phyloP scores from a whole-genome alignment of 2,329 filamentous ascomycete species.

The Penicillium digitatum region DNA sequence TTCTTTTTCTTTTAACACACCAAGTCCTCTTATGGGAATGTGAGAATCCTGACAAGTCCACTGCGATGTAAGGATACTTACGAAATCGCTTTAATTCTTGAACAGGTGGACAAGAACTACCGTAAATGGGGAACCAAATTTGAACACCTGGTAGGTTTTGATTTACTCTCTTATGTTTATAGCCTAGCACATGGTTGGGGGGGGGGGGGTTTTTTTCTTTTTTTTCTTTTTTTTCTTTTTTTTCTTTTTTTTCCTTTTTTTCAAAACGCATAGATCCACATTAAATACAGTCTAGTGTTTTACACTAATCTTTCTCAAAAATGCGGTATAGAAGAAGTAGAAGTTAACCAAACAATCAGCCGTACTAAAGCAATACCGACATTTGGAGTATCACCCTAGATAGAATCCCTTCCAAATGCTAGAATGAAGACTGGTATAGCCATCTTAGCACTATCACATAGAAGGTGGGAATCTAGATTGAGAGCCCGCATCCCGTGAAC shows the following conservation, averaged over 20 bases:
- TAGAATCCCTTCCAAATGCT: neutral
- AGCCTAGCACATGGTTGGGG: no score
- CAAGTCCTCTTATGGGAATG: neutral
- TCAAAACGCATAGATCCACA: neutral
- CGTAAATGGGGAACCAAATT: neutral
- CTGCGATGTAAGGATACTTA: neutral
- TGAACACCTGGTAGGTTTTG: neutral
- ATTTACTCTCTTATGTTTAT: neutral
- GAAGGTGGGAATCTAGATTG: neutral
- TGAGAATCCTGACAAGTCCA: neutral
- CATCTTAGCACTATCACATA: neutral
- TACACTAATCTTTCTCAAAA: neutral
- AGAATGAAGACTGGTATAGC: neutral
- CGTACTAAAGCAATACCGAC: neutral
- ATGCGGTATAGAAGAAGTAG: neutral
- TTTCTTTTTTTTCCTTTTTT: no score
- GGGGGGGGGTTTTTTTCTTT: no score
- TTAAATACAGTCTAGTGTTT: neutral
- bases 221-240: no score
- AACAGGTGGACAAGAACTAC: neutral
- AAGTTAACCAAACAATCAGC: neutral
- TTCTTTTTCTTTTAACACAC: no score
- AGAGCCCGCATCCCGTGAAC: neutral
- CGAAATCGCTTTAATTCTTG: neutral
- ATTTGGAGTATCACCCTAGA: neutral